These are phyloP conservation scores for Suhomyces bribrorum DNA, from an alignment of 1,139 yeast genomes.

Conservation along the genomic window DNA sequence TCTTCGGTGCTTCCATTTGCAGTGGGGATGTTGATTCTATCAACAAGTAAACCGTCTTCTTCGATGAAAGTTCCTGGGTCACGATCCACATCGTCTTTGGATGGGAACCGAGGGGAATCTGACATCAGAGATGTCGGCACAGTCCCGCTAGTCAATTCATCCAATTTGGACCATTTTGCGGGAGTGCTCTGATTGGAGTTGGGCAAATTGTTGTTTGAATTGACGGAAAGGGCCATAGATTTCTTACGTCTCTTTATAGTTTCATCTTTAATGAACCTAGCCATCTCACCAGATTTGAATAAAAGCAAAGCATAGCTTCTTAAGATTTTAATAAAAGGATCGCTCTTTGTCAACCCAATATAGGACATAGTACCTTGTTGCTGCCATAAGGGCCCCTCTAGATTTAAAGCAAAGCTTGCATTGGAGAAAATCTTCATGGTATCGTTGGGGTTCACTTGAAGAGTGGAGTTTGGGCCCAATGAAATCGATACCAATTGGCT, in stretches of 20 bases:
- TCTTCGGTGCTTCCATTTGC: constrained; percentile 13
- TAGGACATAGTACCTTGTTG: constrained; percentile 47
- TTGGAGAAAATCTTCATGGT: constrained; percentile 36
- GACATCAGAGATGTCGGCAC: constrained; percentile 1
- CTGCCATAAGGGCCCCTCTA: constrained; percentile 44
- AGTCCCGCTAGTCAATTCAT: not conserved
- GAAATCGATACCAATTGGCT: constrained; percentile 27
- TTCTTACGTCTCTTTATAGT: constrained; percentile 17
- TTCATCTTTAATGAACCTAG: constrained; percentile 32
- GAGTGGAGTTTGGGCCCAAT: constrained; percentile 41
- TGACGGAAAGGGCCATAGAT: not conserved
- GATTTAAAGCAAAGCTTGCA: constrained; percentile 38
- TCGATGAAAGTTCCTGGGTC: constrained; percentile 18
- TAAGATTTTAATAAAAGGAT: constrained; percentile 42
- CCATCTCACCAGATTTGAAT: constrained; percentile 39
- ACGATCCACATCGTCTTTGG: constrained; percentile 12
- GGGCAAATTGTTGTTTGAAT: not conserved
- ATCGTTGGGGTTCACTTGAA: constrained; percentile 40
- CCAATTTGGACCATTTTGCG: not conserved
- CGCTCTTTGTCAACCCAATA: constrained; percentile 45
- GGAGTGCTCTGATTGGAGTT: constrained; percentile 5
- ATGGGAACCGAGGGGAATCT: not conserved
- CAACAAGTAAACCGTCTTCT: constrained; percentile 23
- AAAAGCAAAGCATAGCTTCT: constrained; percentile 39
- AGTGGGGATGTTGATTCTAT: constrained; percentile 15